phyloP scores from a whole-genome alignment of 2,329 filamentous ascomycete species.

The Exophiala xenobiotica region DNA sequence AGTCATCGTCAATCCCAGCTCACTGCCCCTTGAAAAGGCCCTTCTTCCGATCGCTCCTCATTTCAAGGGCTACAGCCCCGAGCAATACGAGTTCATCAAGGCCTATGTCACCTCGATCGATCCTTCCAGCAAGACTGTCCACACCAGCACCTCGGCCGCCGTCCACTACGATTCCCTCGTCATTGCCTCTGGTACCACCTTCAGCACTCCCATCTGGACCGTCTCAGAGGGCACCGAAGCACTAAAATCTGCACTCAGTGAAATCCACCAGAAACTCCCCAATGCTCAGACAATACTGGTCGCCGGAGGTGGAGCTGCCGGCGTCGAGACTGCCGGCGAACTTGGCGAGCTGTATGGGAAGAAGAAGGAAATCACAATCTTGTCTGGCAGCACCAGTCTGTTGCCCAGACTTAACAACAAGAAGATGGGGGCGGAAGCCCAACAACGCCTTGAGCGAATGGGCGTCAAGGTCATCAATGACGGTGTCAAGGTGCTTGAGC shows the following conservation, averaged over 20 bases:
- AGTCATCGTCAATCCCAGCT: conserved; percentile 49
- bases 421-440: conserved; percentile 41
- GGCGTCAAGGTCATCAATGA: conserved; percentile 48
- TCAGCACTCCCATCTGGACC: conserved; percentile 41
- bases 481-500: conserved; percentile 37
- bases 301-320: conserved; percentile 50
- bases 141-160: conserved; percentile 37
- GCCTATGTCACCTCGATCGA: conserved; percentile 52
- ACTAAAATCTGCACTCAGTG: conserved; percentile 36
- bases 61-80: conserved; percentile 51
- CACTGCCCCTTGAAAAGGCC: conserved; percentile 49
- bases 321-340: conserved; percentile 52
- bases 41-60: conserved; percentile 50
- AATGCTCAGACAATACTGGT: conserved; percentile 47
- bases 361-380: conserved; percentile 44
- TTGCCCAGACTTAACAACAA: conserved; percentile 44
- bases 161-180: conserved; percentile 56
- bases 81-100: conserved; percentile 52
- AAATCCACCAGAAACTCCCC: conserved; percentile 38
- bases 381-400: conserved; percentile 42
- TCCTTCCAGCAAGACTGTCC: conserved; percentile 44
- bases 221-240: conserved; percentile 44
- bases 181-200: conserved; percentile 55
- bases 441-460: conserved; percentile 46
- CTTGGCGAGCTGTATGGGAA: conserved; percentile 42